Conservation (phyloP, 2,329 filamentous ascomycete species). For the Knufia fluminis region DNA sequence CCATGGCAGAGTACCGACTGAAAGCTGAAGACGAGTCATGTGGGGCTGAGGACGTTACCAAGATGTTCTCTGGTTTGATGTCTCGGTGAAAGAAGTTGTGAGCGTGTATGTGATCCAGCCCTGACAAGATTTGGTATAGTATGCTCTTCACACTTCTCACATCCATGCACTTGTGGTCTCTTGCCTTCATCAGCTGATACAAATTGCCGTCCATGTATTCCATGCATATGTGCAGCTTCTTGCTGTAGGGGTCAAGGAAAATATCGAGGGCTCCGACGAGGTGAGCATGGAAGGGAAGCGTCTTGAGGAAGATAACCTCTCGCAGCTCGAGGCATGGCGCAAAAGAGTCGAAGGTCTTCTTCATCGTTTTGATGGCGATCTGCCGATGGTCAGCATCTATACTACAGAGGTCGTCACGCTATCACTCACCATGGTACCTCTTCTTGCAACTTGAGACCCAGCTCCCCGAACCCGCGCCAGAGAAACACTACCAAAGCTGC, state of each 20-base stretch:
- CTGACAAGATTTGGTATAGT: conserved; percentile 90
- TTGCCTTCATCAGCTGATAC: conserved; percentile 97
- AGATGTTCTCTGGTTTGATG: conserved; percentile 98
- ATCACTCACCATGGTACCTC: conserved; percentile 77
- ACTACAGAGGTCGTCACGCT: not conserved
- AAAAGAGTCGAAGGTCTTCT: conserved; percentile 96
- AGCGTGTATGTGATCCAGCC: conserved; percentile 92
- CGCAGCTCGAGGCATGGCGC: conserved; percentile 82
- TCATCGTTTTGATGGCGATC: conserved; percentile 99
- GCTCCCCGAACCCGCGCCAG: conserved; percentile 85
- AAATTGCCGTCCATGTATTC: conserved; percentile 99
- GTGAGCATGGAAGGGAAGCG: conserved; percentile 77
- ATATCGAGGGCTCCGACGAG: conserved; percentile 97
- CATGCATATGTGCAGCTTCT: conserved; percentile 97
- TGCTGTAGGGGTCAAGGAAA: conserved; percentile 90
- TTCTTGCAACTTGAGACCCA: conserved; percentile 75
- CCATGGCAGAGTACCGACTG: conserved; percentile 81
- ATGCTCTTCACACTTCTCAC: conserved; percentile 93
- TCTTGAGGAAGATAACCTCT: conserved; percentile 92
- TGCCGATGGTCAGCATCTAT: conserved; percentile 31
- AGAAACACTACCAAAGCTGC: conserved; percentile 93
- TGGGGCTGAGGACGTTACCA: conserved; percentile 82
- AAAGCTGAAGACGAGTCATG: conserved; percentile 78
- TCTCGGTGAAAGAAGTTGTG: conserved; percentile 98
- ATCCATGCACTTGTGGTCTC: conserved; percentile 90